Evolutionary conservation across 2,329 filamentous ascomycete species (phyloP).

Genomic region (Claviceps sp.): DNA sequence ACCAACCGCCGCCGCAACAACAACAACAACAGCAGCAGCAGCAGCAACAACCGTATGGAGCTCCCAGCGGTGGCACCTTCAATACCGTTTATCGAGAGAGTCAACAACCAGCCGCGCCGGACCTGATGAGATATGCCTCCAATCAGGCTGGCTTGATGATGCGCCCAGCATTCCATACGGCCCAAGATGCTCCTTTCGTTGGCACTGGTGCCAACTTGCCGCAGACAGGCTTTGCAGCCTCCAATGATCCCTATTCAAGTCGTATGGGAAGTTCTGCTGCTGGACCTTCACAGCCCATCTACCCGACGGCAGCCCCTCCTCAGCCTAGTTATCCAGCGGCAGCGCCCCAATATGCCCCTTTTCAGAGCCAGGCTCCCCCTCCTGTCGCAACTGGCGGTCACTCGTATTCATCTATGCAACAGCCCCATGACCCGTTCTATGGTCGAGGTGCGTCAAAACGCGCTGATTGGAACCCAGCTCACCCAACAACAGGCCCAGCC

Average conservation of each 20-base stretch:
- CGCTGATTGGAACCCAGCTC: slow-evolving; percentile 6
- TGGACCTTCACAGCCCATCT: slow-evolving; percentile 18
- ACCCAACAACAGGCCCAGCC: slow-evolving; percentile 9
- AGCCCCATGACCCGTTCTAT: slow-evolving; percentile 37
- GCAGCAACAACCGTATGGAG: slow-evolving; percentile 14
- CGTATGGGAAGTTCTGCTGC: slow-evolving; percentile 17
- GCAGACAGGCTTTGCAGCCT: slow-evolving; percentile 11
- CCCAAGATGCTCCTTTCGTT: slow-evolving; percentile 21
- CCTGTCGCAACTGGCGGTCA: slow-evolving; percentile 11
- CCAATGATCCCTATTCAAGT: slow-evolving; percentile 20
- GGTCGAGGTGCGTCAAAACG: slow-evolving; percentile 45
- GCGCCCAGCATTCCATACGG: slow-evolving; percentile 18
- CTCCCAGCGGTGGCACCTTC: slow-evolving; percentile 19
- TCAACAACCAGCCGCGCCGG: slow-evolving; percentile 20
- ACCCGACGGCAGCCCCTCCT: slow-evolving; percentile 18
- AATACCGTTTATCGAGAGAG: slow-evolving; percentile 17
- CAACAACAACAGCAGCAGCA: slow-evolving; percentile 3
- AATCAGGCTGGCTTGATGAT: slow-evolving; percentile 17
- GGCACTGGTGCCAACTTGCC: slow-evolving; percentile 23
- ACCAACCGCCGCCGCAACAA: slow-evolving; percentile 12
- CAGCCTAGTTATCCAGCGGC: slow-evolving; percentile 20
- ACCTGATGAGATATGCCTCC: slow-evolving; percentile 18
- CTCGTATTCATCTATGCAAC: slow-evolving; percentile 21
- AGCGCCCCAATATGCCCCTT: slow-evolving; percentile 17
- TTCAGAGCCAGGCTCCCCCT: slow-evolving; percentile 23